Evolutionary conservation across 2,329 filamentous ascomycete species (phyloP).

Genomic region (Proliferodiscus dingleyae): DNA sequence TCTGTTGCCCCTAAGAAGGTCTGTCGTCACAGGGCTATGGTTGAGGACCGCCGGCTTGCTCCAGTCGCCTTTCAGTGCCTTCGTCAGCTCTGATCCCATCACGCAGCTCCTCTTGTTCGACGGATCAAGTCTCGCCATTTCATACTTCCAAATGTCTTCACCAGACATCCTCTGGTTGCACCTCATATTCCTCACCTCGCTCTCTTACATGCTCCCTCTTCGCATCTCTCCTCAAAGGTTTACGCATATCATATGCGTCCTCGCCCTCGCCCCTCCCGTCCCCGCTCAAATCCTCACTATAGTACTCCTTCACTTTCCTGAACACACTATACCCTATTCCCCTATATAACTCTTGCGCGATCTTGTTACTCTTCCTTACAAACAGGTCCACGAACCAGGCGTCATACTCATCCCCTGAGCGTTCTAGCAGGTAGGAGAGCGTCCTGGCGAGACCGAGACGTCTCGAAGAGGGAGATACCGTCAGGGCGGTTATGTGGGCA

Average conservation of each 20-base stretch:
- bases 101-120: neutral
- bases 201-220: conserved; percentile 70
- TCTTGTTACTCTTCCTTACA: conserved; percentile 80
- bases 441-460: conserved; percentile 82
- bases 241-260: conserved; percentile 97
- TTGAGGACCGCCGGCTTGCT: neutral
- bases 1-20: too few relatives aligned
- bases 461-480: conserved; percentile 80
- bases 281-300: conserved; percentile 71
- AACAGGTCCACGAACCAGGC: conserved; percentile 97
- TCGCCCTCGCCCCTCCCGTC: conserved; percentile 78
- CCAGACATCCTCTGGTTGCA: conserved; percentile 84
- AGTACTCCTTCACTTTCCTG: conserved; percentile 84
- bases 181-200: conserved; percentile 72
- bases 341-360: conserved; percentile 84
- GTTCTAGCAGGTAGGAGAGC: conserved; percentile 75
- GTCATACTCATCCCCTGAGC: conserved; percentile 73
- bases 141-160: conserved; percentile 32
- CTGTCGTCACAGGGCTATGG: too few relatives aligned
- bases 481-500: conserved; percentile 93
- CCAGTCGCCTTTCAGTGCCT: neutral
- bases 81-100: neutral
- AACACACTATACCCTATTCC: conserved; percentile 90
- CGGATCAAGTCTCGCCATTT: neutral
- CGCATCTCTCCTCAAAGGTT: conserved; percentile 77